Evolutionary conservation across 108 stramenopile species (phyloP), one percentile per base, ranked within the genome.

Genomic region (Discostella stelligeroides): DNA sequence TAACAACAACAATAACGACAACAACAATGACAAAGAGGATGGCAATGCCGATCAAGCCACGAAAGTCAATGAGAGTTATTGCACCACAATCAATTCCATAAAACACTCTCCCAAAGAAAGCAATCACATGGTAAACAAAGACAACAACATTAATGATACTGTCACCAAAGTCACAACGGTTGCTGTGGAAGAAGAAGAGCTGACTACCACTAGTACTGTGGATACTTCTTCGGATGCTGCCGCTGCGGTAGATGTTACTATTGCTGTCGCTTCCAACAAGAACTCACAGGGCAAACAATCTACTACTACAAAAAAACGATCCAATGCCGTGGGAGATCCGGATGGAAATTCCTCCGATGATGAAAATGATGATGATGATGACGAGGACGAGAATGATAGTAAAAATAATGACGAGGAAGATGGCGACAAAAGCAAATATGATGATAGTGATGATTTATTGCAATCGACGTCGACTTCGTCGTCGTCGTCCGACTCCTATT

Each of bases 291-390:
- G 13, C 23, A 27, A 49, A 18, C 90, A 93, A 34, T 34, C 34
- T 3, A 34, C 34, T 5, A 34, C 34, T 34, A 34, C 34, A 34
- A 3, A 6, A 3, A 34, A 34, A 34, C 34, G 34, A 42, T 73
- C 64, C 14, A 90, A 89, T 64, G 89, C 86, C 14, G 89, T 94
- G 17, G 92, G 92, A 42, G 89, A 94, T 77, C 88, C 90, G 0
- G 89, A 93, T 66, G 89, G 80, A 2, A 82, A 88, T 69, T 82
- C 61, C 8, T 68, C 62, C 11, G 74, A 80, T 56, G 79, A 84
- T 41, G 85, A 85, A 43, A 15, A 20, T 9, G 84, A 85, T 41
- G 78, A 83, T 41, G 70, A 57, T 81, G 37, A 88, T 3, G 34
- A 34, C 3, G 34, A 34, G 6, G 34, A 34, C 3, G 34, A n/a